phyloP scores from a whole-genome alignment of 2,329 filamentous ascomycete species.

The Pseudogymnoascus sp. region DNA sequence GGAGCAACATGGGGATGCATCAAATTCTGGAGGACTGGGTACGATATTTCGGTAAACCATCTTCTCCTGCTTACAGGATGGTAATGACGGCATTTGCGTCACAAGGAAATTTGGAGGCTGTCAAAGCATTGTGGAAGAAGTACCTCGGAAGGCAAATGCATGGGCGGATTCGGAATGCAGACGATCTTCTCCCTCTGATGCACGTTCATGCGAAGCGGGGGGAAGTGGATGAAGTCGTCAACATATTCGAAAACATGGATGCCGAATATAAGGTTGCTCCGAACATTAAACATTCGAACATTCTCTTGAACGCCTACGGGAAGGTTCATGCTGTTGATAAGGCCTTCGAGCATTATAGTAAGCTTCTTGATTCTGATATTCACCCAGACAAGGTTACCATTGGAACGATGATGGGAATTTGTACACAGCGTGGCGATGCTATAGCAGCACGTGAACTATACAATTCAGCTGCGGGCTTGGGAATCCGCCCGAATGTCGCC shows the following conservation, averaged over 20 bases:
- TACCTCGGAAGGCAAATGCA: constrained; percentile 19
- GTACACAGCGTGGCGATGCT: constrained; percentile 65
- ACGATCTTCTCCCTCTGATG: constrained; percentile 49
- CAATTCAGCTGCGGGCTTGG: constrained; percentile 48
- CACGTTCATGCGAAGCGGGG: constrained; percentile 65
- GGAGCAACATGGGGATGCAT: constrained; percentile 31
- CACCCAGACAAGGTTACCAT: constrained; percentile 59
- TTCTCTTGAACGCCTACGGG: constrained; percentile 63
- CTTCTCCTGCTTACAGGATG: constrained; percentile 25
- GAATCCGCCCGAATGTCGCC: constrained; percentile 44
- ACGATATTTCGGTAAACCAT: constrained; percentile 25
- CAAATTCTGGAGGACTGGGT: constrained; percentile 33
- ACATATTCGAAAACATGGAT: constrained; percentile 56
- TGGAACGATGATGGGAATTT: constrained; percentile 66
- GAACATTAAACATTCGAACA: constrained; percentile 63
- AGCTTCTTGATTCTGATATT: constrained; percentile 43
- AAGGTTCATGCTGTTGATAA: constrained; percentile 60
- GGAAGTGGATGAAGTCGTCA: constrained; percentile 51
- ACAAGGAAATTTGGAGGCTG: constrained; percentile 38
- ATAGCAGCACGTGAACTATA: constrained; percentile 61
- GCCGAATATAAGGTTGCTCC: constrained; percentile 49
- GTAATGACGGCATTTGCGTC: constrained; percentile 37
- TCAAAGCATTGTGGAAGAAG: constrained; percentile 38
- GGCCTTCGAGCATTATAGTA: constrained; percentile 56
- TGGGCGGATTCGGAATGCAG: constrained; percentile 12